Evolutionary conservation across 208 protist genomes (phyloP).

Genomic region (Naegleria gruberi): DNA sequence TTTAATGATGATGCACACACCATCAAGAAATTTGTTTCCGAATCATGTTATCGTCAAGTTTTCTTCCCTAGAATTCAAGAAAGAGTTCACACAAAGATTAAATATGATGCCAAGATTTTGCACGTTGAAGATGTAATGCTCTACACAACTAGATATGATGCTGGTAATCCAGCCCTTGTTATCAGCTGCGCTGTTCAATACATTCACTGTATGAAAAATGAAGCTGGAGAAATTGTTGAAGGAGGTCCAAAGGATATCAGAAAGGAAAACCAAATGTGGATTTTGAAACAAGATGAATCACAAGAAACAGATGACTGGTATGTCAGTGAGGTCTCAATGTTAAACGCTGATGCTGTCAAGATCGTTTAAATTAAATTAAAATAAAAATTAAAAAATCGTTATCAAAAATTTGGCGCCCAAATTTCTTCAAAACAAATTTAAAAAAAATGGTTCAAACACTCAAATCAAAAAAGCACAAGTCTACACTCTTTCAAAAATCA

Average conservation of each 20-base stretch:
- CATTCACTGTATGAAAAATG: background rate
- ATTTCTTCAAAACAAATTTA: background rate
- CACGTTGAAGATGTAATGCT: background rate
- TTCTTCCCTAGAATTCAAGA: slow-evolving; percentile 13
- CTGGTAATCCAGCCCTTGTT: background rate
- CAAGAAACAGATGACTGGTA: slow-evolving; percentile 12
- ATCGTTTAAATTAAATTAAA: background rate
- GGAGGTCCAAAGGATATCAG: slow-evolving; percentile 4
- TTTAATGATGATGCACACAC: background rate
- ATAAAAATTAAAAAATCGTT: no score
- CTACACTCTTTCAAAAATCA: background rate
- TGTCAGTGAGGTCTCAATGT: background rate
- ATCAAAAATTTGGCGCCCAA: background rate
- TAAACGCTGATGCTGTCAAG: background rate
- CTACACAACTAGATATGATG: background rate
- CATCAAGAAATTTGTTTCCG: background rate
- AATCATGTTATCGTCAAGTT: background rate
- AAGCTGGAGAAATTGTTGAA: background rate
- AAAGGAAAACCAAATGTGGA: background rate
- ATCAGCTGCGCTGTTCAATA: background rate
- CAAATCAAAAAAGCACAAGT: background rate
- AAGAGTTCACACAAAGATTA: background rate
- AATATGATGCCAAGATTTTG: slow-evolving; percentile 10
- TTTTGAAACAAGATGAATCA: background rate
- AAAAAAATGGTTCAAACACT: background rate